phyloP scores from a whole-genome alignment of 495 filamentous ascomycete genomes.

The Xylaria telfairii region DNA sequence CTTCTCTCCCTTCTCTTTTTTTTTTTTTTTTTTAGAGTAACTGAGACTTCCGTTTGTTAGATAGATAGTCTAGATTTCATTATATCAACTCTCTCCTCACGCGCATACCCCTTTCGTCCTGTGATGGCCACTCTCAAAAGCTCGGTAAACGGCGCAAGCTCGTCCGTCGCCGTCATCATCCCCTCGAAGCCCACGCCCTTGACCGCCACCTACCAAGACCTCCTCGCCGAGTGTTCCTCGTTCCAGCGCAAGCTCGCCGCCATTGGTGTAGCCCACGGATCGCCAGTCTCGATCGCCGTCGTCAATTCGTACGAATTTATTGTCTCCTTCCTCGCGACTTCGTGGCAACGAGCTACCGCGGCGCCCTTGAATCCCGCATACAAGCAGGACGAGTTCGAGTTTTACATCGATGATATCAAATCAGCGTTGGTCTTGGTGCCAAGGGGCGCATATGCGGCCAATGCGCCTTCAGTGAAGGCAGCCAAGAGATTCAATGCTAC shows the following conservation, averaged over 20 bases:
- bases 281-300: conserved; percentile 76
- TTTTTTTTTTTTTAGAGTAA: neutral
- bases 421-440: conserved; percentile 77
- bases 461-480: conserved; percentile 73
- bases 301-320: conserved; percentile 84
- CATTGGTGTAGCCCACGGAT: conserved; percentile 66
- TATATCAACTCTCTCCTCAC: neutral
- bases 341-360: conserved; percentile 79
- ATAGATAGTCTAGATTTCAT: conserved; percentile 8
- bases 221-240: conserved; percentile 62
- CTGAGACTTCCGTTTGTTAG: neutral
- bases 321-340: conserved; percentile 76
- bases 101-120: neutral
- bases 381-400: conserved; percentile 87
- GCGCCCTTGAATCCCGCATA: conserved; percentile 84
- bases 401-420: conserved; percentile 84
- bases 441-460: conserved; percentile 64
- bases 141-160: conserved; percentile 48
- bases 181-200: conserved; percentile 64
- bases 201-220: conserved; percentile 66
- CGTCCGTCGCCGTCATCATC: conserved; percentile 67
- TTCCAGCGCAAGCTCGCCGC: conserved; percentile 77
- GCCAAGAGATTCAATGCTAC: conserved; percentile 77
- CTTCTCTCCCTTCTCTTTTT: neutral
- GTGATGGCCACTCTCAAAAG: conserved; percentile 50